phyloP scores from a whole-genome alignment of 176 grass and related monocot species.

The Cenchrus fungigraminus region DNA sequence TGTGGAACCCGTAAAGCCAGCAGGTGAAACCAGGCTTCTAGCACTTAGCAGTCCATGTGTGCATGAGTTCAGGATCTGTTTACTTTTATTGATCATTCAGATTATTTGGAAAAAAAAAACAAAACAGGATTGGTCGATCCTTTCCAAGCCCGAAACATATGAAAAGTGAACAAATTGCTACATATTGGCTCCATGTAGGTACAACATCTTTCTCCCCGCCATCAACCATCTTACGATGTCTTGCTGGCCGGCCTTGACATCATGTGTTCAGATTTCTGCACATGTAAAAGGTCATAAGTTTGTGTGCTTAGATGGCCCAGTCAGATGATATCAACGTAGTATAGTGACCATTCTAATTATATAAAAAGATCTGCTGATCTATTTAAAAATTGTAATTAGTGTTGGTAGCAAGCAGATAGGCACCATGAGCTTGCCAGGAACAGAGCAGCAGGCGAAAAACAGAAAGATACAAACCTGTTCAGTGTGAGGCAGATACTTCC shows the following conservation, averaged over 20 bases:
- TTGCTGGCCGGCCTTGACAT: constrained; percentile 44
- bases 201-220: background rate
- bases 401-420: background rate
- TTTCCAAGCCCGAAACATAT: background rate
- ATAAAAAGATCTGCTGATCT: background rate
- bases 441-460: background rate
- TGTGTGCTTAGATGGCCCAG: constrained; percentile 12
- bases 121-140: too few relatives aligned
- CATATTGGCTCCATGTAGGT: background rate
- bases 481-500: constrained; percentile 89
- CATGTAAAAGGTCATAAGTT: background rate
- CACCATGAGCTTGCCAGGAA: background rate
- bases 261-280: constrained; percentile 83
- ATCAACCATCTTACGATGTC: constrained; percentile 45
- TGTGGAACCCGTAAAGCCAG: background rate
- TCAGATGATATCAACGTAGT: constrained; percentile 3
- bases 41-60: background rate
- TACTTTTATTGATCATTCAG: constrained; percentile 23
- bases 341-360: background rate
- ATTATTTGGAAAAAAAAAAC: background rate
- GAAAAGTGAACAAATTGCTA: background rate
- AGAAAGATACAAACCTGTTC: constrained; percentile 71
- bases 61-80: constrained; percentile 1
- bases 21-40: background rate
- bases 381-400: background rate